phyloP scores from a whole-genome alignment of 148 eudicot genomes.

The Cornus controversa region DNA sequence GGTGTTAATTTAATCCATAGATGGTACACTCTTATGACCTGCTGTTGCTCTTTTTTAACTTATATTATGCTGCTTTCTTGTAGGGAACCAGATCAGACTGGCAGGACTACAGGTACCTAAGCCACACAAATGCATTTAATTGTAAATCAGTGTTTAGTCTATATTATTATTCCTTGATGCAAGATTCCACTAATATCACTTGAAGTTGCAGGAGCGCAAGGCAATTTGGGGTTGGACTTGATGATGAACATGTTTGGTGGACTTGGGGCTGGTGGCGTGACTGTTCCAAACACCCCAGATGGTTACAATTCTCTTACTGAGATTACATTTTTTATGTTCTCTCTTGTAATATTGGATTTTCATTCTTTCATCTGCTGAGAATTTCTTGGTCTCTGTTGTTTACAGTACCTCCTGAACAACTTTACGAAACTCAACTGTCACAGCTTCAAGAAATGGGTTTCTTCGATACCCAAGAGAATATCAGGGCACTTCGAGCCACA shows the following conservation, averaged over 20 bases:
- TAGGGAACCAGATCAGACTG: constrained; percentile 69
- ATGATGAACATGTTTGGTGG: constrained; percentile 95
- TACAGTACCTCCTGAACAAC: constrained; percentile 93
- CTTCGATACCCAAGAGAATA: constrained; percentile 82
- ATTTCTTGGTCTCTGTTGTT: neutral
- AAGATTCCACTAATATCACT: neutral
- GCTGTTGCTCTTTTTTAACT: neutral
- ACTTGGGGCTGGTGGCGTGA: constrained; percentile 77
- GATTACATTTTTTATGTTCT: neutral
- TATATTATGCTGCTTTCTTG: too few species aligned
- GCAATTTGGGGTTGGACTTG: constrained; percentile 60
- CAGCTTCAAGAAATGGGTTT: constrained; percentile 99
- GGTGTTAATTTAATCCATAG: neutral
- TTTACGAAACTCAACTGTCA: constrained; percentile 81
- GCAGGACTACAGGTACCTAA: constrained; percentile 60
- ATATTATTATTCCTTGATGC: neutral
- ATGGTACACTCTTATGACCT: neutral
- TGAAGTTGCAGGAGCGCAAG: constrained; percentile 53
- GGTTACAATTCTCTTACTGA: constrained; percentile 28
- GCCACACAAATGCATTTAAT: neutral
- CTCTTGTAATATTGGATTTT: neutral
- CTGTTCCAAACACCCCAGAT: constrained; percentile 49
- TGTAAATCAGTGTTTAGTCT: neutral
- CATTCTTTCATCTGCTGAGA: neutral
- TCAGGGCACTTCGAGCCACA: constrained; percentile 81